These are phyloP conservation scores for Mollisiaceae sp. DNA, from an alignment of 2,329 filamentous ascomycete species.

Conservation along the genomic window DNA sequence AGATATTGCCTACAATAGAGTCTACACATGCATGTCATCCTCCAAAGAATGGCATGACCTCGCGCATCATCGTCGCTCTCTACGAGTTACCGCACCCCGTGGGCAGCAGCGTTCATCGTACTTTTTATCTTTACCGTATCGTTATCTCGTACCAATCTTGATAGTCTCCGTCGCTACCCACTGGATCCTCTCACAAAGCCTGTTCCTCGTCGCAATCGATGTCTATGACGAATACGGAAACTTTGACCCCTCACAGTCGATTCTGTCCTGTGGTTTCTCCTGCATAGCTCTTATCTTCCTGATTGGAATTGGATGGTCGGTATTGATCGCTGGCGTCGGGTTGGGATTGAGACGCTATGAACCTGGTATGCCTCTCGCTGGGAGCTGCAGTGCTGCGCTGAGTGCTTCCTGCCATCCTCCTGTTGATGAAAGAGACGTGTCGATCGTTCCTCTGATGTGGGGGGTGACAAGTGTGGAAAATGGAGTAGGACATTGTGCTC, in stretches of 20 bases:
- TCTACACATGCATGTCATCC: conserved; percentile 36
- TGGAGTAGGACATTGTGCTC: conserved; percentile 29
- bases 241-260: conserved; percentile 23
- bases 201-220: conserved; percentile 45
- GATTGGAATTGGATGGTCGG: conserved; percentile 26
- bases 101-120: conserved; percentile 43
- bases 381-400: conserved; percentile 33
- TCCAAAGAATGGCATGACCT: conserved; percentile 33
- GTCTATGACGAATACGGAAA: conserved; percentile 28
- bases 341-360: conserved; percentile 25
- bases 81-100: conserved; percentile 43
- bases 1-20: conserved; percentile 42
- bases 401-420: conserved; percentile 31
- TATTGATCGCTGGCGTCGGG: conserved; percentile 22
- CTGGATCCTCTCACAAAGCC: conserved; percentile 47
- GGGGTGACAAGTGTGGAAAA: conserved; percentile 24
- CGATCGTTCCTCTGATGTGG: conserved; percentile 28
- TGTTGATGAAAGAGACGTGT: conserved; percentile 22
- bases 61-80: conserved; percentile 41
- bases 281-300: conserved; percentile 34
- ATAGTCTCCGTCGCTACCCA: conserved; percentile 43
- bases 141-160: conserved; percentile 37
- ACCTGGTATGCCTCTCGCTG: conserved; percentile 28
- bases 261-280: conserved; percentile 34
- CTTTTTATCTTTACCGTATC: conserved; percentile 46